Evolutionary conservation across 108 stramenopile genomes (phyloP).

Genomic region (Cyclotella atomus): DNA sequence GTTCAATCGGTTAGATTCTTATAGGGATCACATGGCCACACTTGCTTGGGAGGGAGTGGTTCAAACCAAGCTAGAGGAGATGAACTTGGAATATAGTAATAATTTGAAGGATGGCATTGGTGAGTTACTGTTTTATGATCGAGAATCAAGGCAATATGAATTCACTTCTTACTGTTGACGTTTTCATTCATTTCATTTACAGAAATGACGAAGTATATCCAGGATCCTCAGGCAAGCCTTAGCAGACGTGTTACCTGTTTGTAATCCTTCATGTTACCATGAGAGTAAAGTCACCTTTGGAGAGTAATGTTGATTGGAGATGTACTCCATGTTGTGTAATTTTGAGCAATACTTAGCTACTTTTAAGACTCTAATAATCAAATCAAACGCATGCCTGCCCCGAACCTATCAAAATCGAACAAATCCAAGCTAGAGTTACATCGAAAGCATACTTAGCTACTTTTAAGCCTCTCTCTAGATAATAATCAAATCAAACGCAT

Average conservation of each 20-base stretch:
- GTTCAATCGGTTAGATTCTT: conserved; percentile 69
- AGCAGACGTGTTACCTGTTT: background rate
- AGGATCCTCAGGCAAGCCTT: conserved; percentile 10
- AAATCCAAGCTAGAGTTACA: too few species aligned
- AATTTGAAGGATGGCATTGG: conserved; percentile 56
- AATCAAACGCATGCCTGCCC: too few species aligned
- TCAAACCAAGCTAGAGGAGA: conserved; percentile 61
- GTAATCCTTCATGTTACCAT: too few species aligned
- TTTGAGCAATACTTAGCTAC: too few species aligned
- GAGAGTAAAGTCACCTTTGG: too few species aligned
- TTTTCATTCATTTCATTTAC: background rate
- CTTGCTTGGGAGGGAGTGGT: conserved; percentile 58
- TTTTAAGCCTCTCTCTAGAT: too few species aligned
- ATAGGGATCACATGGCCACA: conserved; percentile 64
- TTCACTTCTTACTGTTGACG: background rate
- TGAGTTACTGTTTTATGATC: conserved; percentile 9
- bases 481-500: too few species aligned
- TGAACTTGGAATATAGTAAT: conserved; percentile 70
- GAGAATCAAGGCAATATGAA: background rate
- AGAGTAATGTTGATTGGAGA: too few species aligned
- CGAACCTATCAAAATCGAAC: too few species aligned
- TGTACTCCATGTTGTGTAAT: too few species aligned
- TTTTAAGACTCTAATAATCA: too few species aligned
- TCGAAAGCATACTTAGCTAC: too few species aligned
- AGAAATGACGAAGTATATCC: conserved; percentile 45